Evolutionary conservation across 2,329 filamentous ascomycete species (phyloP).

Genomic region (Xylariales sp.): DNA sequence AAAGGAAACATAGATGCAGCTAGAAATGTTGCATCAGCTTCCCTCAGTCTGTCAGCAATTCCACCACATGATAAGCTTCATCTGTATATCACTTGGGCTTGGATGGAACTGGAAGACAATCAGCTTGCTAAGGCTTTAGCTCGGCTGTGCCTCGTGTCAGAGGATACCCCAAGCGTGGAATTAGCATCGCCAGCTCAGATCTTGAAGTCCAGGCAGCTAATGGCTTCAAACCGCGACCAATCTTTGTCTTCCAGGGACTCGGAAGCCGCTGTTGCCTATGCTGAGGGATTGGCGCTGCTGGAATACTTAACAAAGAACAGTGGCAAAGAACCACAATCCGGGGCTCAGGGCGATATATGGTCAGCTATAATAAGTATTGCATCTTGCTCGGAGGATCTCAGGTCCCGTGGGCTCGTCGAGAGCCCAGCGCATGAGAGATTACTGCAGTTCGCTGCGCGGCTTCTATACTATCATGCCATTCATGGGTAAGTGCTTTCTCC

Average conservation of each 20-base stretch:
- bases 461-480: constrained; percentile 63
- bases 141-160: constrained; percentile 36
- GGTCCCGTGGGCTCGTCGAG: constrained; percentile 27
- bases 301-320: constrained; percentile 55
- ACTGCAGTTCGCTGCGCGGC: constrained; percentile 61
- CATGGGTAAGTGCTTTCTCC: constrained; percentile 39
- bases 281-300: constrained; percentile 61
- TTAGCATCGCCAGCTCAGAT: constrained; percentile 32
- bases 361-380: constrained; percentile 40
- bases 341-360: constrained; percentile 50
- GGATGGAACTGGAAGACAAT: constrained; percentile 54
- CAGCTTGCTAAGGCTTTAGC: constrained; percentile 29
- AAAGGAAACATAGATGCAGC: constrained; percentile 55
- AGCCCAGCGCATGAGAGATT: constrained; percentile 53
- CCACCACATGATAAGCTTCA: constrained; percentile 23
- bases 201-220: constrained; percentile 49
- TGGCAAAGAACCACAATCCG: constrained; percentile 38
- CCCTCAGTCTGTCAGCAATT: constrained; percentile 38
- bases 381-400: constrained; percentile 38
- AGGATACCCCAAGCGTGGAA: constrained; percentile 20
- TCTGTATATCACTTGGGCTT: constrained; percentile 61
- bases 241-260: constrained; percentile 46
- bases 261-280: constrained; percentile 47
- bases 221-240: constrained; percentile 51
- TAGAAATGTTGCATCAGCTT: constrained; percentile 61